phyloP scores from a whole-genome alignment of 257 asterid species.

The Solanum dulcamara region DNA sequence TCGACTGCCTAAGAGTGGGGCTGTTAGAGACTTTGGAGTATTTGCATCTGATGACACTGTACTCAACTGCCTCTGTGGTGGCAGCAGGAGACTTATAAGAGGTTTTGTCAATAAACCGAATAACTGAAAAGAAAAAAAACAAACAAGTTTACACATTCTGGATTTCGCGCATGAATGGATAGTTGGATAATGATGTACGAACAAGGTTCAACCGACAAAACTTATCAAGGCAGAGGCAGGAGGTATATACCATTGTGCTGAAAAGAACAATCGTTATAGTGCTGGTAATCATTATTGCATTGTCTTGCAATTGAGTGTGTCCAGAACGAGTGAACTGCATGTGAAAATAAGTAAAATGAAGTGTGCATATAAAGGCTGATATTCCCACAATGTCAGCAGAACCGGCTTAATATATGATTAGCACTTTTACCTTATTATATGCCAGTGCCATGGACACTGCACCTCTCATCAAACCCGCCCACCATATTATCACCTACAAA shows the following conservation, averaged over 20 bases:
- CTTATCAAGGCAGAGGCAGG: background rate
- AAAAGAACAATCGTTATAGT: conserved; percentile 32
- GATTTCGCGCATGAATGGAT: background rate
- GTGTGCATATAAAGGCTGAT: background rate
- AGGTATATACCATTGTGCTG: conserved; percentile 26
- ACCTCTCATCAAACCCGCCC: conserved; percentile 41
- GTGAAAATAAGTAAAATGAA: background rate
- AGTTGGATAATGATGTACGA: background rate
- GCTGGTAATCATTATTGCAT: conserved; percentile 36
- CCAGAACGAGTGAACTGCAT: conserved; percentile 28
- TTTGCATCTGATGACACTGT: conserved; percentile 11
- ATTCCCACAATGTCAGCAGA: background rate
- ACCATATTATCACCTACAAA: conserved; percentile 30
- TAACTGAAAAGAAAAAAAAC: conserved; percentile 3
- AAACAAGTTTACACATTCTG: background rate
- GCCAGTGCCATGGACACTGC: conserved; percentile 40
- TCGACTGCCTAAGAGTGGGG: conserved; percentile 13
- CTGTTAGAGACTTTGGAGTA: conserved; percentile 11
- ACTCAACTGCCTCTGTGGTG: conserved; percentile 10
- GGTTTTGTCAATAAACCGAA: conserved; percentile 32
- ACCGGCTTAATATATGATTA: background rate
- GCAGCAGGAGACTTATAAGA: conserved; percentile 23
- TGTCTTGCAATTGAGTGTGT: conserved; percentile 16
- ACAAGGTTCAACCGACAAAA: background rate
- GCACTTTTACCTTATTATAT: conserved; percentile 22